A percentile compares a stretch with the other conserved stretches of the same genome.
These are phyloP conservation scores for Cystofilobasidium capitatum DNA, from an alignment of 768 basidiomycete genomes.

Conservation along the genomic window DNA sequence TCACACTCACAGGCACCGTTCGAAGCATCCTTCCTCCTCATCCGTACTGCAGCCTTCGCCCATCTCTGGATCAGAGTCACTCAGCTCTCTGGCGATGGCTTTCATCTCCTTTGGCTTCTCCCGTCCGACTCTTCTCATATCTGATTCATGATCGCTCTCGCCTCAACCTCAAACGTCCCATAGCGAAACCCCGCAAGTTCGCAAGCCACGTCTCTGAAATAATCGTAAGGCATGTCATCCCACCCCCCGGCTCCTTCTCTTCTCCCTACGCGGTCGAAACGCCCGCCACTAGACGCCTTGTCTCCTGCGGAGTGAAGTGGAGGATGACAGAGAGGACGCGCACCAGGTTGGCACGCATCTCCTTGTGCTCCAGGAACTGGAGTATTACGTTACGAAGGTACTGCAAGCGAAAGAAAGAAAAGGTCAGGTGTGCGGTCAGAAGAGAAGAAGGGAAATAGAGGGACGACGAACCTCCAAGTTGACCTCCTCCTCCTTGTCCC, in stretches of 20 bases:
- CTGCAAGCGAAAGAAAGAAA: conserved; percentile 27
- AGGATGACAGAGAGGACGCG: conserved; percentile 84
- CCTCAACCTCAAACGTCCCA: too few species aligned
- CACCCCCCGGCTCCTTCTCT: background rate
- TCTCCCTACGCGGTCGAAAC: background rate
- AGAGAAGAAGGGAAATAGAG: too few species aligned
- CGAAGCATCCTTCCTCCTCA: too few species aligned
- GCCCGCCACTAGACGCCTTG: conserved; percentile 57
- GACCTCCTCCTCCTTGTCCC: conserved; percentile 71
- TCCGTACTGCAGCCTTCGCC: too few species aligned
- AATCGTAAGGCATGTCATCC: background rate
- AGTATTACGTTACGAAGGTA: conserved; percentile 92
- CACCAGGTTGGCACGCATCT: conserved; percentile 92
- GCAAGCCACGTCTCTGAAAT: too few species aligned
- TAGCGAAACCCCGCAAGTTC: too few species aligned
- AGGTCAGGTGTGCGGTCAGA: background rate
- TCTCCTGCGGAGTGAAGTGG: conserved; percentile 90
- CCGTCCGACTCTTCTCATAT: too few species aligned
- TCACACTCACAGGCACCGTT: too few species aligned
- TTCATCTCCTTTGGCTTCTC: too few species aligned
- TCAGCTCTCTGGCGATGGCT: too few species aligned
- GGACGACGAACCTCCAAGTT: conserved; percentile 58
- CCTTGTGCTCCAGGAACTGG: conserved; percentile 95
- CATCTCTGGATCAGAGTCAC: too few species aligned
- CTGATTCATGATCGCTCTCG: too few species aligned